Percentiles rank a stretch among this genome's conserved stretches.
Conservation (phyloP, 163 green algal genomes). For the Coccomyxa subellipsoidea region DNA sequence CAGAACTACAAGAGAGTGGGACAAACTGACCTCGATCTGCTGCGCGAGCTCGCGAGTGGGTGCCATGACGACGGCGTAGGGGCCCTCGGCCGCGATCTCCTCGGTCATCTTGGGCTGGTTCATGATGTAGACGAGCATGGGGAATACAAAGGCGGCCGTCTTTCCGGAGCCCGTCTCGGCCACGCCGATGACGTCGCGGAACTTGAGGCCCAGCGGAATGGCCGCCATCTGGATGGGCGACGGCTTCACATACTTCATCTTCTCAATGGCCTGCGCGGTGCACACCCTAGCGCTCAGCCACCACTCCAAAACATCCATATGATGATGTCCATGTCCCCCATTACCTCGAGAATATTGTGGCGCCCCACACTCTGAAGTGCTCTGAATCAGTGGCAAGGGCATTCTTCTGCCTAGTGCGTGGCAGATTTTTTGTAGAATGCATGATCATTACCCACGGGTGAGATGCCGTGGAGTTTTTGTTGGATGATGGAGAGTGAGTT, state of each 20-base stretch:
- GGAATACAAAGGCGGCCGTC: conserved; percentile 96
- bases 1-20: no score
- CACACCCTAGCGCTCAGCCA: no score
- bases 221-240: conserved; percentile 97
- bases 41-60: conserved; percentile 88
- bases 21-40: conserved; percentile 36
- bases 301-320: no score
- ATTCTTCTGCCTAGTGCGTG: no score
- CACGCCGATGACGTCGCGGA: conserved; percentile 95
- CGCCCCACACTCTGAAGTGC: no score
- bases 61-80: conserved; percentile 84
- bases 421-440: no score
- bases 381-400: no score
- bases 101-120: conserved; percentile 91
- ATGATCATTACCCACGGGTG: no score
- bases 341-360: no score
- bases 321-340: no score
- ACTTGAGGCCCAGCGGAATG: conserved; percentile 87
- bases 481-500: no score
- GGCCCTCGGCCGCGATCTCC: conserved; percentile 75
- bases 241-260: conserved; percentile 90
- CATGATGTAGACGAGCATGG: conserved; percentile 96
- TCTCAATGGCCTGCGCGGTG: conserved; percentile 67
- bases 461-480: no score
- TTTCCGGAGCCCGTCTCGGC: conserved; percentile 94